These are phyloP conservation scores for Colletotrichum cordylinicola DNA, from an alignment of 2,329 filamentous ascomycete genomes.

Conservation along the genomic window DNA sequence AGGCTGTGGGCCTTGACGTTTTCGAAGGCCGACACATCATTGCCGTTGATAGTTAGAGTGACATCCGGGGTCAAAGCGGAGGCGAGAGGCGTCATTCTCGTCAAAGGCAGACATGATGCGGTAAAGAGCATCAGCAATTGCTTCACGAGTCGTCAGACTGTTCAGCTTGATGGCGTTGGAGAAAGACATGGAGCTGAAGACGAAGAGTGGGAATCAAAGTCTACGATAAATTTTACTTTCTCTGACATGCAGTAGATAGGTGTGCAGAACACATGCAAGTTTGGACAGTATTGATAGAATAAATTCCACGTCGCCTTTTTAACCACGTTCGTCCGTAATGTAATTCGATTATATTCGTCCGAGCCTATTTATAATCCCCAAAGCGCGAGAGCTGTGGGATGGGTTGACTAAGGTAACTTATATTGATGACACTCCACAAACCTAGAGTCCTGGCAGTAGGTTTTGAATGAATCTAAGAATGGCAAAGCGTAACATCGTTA, in stretches of 20 bases:
- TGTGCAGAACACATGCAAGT: background rate
- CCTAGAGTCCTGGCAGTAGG: background rate
- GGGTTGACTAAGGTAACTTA: background rate
- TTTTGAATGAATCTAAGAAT: background rate
- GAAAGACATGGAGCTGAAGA: background rate
- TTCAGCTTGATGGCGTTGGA: background rate
- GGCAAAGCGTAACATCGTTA: background rate
- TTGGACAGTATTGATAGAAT: background rate
- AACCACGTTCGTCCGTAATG: background rate
- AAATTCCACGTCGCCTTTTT: background rate
- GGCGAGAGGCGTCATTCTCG: background rate
- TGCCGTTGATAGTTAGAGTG: background rate
- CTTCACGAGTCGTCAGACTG: background rate
- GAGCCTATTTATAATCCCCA: background rate
- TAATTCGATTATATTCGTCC: background rate
- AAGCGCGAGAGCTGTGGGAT: background rate
- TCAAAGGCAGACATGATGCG: background rate
- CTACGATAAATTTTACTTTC: background rate
- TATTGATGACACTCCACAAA: background rate
- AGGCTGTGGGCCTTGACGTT: background rate
- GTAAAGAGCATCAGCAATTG: background rate
- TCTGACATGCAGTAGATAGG: rapidly evolving
- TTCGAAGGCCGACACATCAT: background rate
- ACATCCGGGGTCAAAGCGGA: background rate
- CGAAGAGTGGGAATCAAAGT: background rate